Evolutionary conservation across 306 rosid species (phyloP), one percentile per base, ranked within the genome.

Genomic region (Cyclanthera cordifolia): DNA sequence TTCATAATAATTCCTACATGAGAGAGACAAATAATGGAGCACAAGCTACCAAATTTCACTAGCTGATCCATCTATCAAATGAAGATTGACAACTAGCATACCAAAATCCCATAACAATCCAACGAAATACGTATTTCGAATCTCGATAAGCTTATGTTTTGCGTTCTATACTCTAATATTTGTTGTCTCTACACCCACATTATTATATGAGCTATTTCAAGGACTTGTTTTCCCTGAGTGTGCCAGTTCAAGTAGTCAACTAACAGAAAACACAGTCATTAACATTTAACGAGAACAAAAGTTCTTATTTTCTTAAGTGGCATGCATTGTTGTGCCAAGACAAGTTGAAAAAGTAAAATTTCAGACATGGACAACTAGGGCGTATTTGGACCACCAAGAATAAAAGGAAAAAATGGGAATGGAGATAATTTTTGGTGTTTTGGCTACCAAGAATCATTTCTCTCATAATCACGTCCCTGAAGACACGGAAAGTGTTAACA

Each of bases 381-480:
- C 20, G 1, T 17, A 41, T 23, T 17, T 0, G 69, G 6, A 52
- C 49, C 52, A 45, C 43, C 14, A 45, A 43, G 30, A 63, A 63
- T 5, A 14, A 3, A 81, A 76, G 59, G 65, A 32, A 32, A 32
- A 32, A 32, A n/a, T n/a, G n/a, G n/a, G n/a, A n/a, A n/a, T n/a
- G n/a, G n/a, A n/a, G n/a, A n/a, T n/a, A n/a, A n/a, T n/a, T n/a
- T n/a, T n/a, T n/a, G n/a, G n/a, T n/a, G n/a, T n/a, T n/a, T n/a
- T n/a, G n/a, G n/a, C n/a, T n/a, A n/a, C n/a, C n/a, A n/a, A n/a
- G n/a, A n/a, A n/a, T n/a, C n/a, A n/a, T n/a, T n/a, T n/a, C n/a
- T n/a, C n/a, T n/a, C n/a, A n/a, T n/a, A n/a, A n/a, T n/a, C n/a
- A n/a, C n/a, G n/a, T n/a, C n/a, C n/a, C n/a, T n/a, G n/a, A n/a